Conservation (phyloP, 306 rosid species). For the Medicago lupulina region DNA sequence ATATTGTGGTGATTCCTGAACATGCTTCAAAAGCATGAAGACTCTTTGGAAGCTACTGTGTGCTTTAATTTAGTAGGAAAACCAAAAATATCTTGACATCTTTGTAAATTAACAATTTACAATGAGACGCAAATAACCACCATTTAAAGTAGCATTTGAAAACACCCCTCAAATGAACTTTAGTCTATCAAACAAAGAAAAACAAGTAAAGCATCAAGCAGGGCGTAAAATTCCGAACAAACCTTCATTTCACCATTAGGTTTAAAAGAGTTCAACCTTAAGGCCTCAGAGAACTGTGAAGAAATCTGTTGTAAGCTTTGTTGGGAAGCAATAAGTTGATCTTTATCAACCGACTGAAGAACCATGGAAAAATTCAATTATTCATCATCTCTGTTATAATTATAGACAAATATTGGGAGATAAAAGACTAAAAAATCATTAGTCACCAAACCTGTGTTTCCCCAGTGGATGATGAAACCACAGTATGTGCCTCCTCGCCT, state of each 20-base stretch:
- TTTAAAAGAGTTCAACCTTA: conserved; percentile 67
- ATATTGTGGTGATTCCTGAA: background rate
- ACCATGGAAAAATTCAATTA: conserved; percentile 45
- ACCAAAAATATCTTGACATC: conserved; percentile 15
- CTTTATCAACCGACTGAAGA: conserved; percentile 64
- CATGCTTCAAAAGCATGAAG: conserved; percentile 9
- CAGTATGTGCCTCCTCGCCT: conserved; percentile 62
- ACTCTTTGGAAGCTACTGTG: background rate
- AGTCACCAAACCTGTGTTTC: conserved; percentile 67
- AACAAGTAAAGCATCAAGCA: background rate
- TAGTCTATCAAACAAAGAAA: background rate
- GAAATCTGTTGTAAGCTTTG: conserved; percentile 75
- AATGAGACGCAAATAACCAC: background rate
- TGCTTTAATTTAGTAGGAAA: background rate
- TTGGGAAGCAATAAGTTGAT: conserved; percentile 59
- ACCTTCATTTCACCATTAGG: conserved; percentile 68
- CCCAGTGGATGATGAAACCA: conserved; percentile 58
- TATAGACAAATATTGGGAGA: conserved; percentile 9
- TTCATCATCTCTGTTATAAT: conserved; percentile 18
- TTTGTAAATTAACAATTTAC: background rate
- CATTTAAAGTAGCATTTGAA: conserved; percentile 9
- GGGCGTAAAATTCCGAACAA: background rate
- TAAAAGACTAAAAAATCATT: conserved; percentile 16
- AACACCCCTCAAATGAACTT: background rate
- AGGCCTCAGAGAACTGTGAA: conserved; percentile 74